phyloP scores from a whole-genome alignment of 2,329 filamentous ascomycete genomes.

The Aspergillus ustus region DNA sequence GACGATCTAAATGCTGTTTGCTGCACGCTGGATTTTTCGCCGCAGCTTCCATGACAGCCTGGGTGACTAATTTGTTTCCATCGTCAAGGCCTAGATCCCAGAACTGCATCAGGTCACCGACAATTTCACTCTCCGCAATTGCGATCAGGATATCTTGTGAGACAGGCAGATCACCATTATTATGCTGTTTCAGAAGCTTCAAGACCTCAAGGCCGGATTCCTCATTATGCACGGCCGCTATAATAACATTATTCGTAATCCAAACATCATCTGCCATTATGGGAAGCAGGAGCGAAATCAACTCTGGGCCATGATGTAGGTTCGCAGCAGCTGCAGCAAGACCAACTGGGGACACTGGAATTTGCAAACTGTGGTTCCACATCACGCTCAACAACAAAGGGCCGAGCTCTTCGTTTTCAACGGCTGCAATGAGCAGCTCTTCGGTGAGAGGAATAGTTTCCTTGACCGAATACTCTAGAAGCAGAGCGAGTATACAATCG shows the following conservation, averaged over 20 bases:
- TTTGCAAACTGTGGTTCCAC: not conserved
- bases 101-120: not conserved
- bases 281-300: not conserved
- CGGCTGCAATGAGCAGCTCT: conserved; percentile 1
- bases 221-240: not conserved
- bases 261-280: not conserved
- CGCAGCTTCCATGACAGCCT: no score
- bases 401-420: not conserved
- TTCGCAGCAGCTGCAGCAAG: conserved; percentile 1
- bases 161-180: not conserved
- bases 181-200: not conserved
- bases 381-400: not conserved
- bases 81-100: no score
- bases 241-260: not conserved
- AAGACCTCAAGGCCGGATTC: not conserved
- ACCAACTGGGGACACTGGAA: not conserved
- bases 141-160: not conserved
- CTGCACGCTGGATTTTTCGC: no score
- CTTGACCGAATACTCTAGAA: not conserved
- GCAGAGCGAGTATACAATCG: not conserved
- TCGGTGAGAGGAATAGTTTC: not conserved
- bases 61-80: no score
- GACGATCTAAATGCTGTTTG: no score
- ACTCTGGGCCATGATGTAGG: not conserved
- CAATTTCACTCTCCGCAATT: not conserved